Base-by-base conservation (phyloP, 192 early-diverging fungal species). In the Coemansia sp. region DNA sequence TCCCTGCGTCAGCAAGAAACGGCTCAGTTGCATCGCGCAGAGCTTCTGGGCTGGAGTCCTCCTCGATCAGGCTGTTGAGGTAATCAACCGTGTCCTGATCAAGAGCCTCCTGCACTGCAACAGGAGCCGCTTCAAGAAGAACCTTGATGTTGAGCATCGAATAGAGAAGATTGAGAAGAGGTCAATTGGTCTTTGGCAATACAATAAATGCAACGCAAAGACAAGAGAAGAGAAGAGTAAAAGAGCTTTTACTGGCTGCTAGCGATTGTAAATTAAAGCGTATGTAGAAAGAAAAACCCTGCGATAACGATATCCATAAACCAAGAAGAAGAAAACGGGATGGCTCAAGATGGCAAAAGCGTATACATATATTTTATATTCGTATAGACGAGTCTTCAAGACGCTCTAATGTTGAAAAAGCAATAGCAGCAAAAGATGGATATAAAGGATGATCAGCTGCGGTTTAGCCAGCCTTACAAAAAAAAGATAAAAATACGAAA, bases 21-120 rank as follows among this genome's bases (percentile, higher is more conserved):
- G 86, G 86, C 67, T 87, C 85, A 11, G 87, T 84, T 32, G 85
- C 86, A 12, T 89, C 90, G 61, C 86, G 87, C 16, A 91, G 53
- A 15, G 79, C 76, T 12, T 32, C 65, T 11, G 66, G 47, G 21
- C 82, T 82, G 8, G 83, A 40, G 61, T 76, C 69, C 18, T 84
- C 85, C 15, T 70, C 78, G 10, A 84, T 40, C 45, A 86, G 61
- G 48, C 81, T 61, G 48, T 59, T 38, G 26, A 87, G 69, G 19
- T 87, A 87, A 21, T 85, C 85, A 9, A 80, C 39, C 15, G 83
- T 75, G 49, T 87, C 86, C 61, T 84, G 65, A 54, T 87, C 85
- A 9, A 87, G 59, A 0, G 79, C 37, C 10, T 74, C 61, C 13
- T 71, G 69, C 18, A 77, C 54, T 13, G 71, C 49, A 37, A 54